Base-by-base conservation (phyloP, 371 early-diverging fungal species). In the Fennellomyces sp. region DNA sequence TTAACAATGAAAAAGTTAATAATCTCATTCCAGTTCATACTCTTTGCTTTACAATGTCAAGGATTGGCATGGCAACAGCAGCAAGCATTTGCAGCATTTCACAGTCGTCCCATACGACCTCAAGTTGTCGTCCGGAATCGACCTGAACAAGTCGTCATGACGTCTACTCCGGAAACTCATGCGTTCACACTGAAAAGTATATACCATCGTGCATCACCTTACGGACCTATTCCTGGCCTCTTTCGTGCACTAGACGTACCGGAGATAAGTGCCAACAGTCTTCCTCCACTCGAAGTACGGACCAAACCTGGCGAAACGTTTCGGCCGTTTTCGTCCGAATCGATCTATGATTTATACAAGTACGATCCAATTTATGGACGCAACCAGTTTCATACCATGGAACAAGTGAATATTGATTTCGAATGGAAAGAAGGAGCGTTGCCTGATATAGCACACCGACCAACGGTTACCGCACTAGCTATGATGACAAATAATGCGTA, bases 401-500 rank as follows among this genome's bases (percentile, higher is more conserved):
- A 31, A 12, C 21, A 25, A 19, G 27, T 57, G 6, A 56, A 52
- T 52, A 35, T 60, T 29, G 17, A 30, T 42, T 68, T 55, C 15
- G 17, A 39, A 47, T 28, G 53, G 69, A 70, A 35, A 19, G 70
- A 35, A 36, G 69, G 19, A 29, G 58, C 8, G 68, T 48, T 13
- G 21, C 96, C 97, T 5, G 82, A 95, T 72, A 72, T 86, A 17
- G 83, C 81, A 0, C 88, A 94, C 67, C 80, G 87, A 33, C 59
- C 72, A n/a, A 91, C 93, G 0, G 80, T 95, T 13, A 59, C 87
- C 8, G 66, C 79, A 17, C 56, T 95, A 26, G 93, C 91, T 25
- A 66, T 77, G 59, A 94, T 95, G 93, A 87, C 89, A 0, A 82
- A 76, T 52, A 88, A 94, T 70, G 88, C 92, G 0, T 95, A 95